Percentiles rank a stretch among this genome's conserved stretches.
These are phyloP conservation scores for Linum trigynum DNA, from an alignment of 345 rosid species.

Conservation along the genomic window DNA sequence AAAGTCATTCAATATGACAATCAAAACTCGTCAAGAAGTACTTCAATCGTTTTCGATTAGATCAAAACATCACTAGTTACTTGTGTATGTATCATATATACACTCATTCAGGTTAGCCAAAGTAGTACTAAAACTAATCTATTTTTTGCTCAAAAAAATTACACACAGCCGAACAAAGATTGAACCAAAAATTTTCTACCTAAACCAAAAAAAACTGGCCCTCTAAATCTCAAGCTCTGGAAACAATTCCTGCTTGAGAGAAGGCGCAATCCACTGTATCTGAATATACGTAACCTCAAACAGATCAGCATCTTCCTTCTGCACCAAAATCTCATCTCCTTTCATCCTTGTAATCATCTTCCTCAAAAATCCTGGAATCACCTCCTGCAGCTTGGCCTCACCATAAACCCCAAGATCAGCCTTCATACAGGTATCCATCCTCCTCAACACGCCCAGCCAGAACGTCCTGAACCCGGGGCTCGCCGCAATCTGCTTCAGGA, in stretches of 20 bases:
- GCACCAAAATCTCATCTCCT: constrained; percentile 52
- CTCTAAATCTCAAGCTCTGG: constrained; percentile 33
- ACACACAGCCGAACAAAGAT: too few species aligned
- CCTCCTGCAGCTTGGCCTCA: constrained; percentile 41
- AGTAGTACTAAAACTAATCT: too few species aligned
- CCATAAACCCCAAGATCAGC: constrained; percentile 68
- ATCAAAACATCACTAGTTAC: too few species aligned
- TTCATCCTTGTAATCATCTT: constrained; percentile 62
- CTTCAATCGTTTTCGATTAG: too few species aligned
- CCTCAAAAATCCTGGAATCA: constrained; percentile 51
- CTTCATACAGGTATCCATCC: constrained; percentile 97
- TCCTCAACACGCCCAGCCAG: constrained; percentile 80
- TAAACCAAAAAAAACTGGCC: not conserved
- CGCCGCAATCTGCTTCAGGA: constrained; percentile 38
- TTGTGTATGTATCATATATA: too few species aligned
- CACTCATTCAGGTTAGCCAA: too few species aligned
- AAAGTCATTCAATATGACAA: too few species aligned
- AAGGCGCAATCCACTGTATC: constrained; percentile 92
- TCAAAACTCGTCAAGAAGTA: too few species aligned
- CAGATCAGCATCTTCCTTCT: constrained; percentile 55
- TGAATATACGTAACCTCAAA: constrained; percentile 84
- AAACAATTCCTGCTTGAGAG: constrained; percentile 70
- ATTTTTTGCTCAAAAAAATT: too few species aligned
- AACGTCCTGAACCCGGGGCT: constrained; percentile 66
- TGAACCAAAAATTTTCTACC: not conserved